A percentile compares a stretch with the other conserved stretches of the same genome.
These are phyloP conservation scores for Neurospora sp. DNA, from an alignment of 2,329 filamentous ascomycete species.

Conservation along the genomic window DNA sequence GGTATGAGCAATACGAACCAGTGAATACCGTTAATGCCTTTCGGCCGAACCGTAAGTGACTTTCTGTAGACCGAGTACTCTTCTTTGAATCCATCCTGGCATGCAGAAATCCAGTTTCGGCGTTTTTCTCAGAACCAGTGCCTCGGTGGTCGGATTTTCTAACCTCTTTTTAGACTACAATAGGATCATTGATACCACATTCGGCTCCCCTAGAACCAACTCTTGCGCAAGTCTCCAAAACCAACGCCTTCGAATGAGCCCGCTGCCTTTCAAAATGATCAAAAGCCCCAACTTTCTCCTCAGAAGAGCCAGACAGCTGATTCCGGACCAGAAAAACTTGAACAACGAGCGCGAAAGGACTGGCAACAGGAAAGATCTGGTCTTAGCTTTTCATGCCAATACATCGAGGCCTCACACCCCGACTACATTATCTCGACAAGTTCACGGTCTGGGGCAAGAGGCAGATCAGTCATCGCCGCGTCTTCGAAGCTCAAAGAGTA, in stretches of 20 bases:
- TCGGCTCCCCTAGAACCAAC: background rate
- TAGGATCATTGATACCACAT: background rate
- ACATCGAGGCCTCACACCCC: background rate
- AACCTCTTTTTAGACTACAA: background rate
- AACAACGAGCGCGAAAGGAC: background rate
- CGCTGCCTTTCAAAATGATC: background rate
- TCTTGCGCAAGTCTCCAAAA: background rate
- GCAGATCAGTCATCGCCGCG: background rate
- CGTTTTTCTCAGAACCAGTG: background rate
- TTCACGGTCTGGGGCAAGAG: background rate
- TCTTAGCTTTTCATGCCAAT: background rate
- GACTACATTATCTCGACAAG: background rate
- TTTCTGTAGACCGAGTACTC: background rate
- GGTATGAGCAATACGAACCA: background rate
- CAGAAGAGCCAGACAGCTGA: background rate
- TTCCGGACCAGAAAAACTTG: background rate
- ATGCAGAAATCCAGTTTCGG: background rate
- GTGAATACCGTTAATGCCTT: background rate
- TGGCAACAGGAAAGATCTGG: background rate
- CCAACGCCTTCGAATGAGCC: background rate
- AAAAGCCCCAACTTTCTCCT: background rate
- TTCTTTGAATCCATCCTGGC: background rate
- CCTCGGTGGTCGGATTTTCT: background rate
- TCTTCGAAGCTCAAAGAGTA: slow-evolving; percentile 6
- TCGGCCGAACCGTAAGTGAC: background rate